Base-by-base conservation (phyloP, 129 eudicot genomes). In the Logfia minima region DNA sequence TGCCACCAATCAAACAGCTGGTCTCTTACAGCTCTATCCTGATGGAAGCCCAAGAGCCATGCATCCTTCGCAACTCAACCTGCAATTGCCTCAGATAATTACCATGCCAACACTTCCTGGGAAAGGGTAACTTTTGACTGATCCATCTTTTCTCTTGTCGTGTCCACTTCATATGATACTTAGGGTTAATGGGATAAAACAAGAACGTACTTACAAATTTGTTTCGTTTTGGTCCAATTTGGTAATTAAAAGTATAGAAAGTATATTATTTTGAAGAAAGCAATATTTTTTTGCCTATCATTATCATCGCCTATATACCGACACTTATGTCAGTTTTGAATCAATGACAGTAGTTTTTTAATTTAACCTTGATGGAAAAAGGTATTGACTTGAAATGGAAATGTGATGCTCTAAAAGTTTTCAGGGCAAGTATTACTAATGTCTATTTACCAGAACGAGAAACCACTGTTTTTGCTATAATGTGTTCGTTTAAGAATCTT, bases 71-170 rank as follows among this genome's bases (percentile, higher is more conserved):
- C 96, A 76, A 78, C 80, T 75, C 35, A 81, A 66, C 73, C 75
- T 83, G 70, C 91, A 86, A 51, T 56, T 85, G 78, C 86, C 87
- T 10, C 90, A 75, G 76, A 70, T 84, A 51, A 80, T 80, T 78
- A 43, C 85, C 23, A 66, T 85, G 77, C 88, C 87, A 79, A 28
- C 93, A 73, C 86, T 90, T 53, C 84, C 92, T 14, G 96, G 94
- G 58, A 90, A 92, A 88, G 96, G 96, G 96, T 92, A 85, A 67
- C 28, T 60, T 66, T 37, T 19, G 8, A 63, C 6, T 13, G 41
- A 55, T 35, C 71, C 23, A 17, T 74, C 53, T 71, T 51, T 74
- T 39, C 24, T 41, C 23, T 5, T n/a, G n/a, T 9, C 16, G 9
- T 37, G 19, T 63, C 29, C 65, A 48, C 62, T 73, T 32, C 2